Evolutionary conservation across 2,329 filamentous ascomycete genomes (phyloP).

Genomic region (Penicillium sp.): DNA sequence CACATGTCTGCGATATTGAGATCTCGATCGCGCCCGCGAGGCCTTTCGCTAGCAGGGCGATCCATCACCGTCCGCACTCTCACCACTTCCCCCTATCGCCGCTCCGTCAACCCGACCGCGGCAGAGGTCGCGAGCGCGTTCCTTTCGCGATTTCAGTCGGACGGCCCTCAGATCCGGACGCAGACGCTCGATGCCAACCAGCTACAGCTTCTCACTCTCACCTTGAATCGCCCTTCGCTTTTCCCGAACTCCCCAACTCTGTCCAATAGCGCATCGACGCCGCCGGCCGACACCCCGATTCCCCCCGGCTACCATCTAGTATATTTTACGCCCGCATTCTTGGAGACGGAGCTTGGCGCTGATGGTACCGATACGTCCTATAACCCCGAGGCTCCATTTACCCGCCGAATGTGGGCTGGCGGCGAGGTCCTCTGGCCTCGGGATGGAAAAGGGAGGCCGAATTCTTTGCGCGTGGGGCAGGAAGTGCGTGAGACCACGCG

Average conservation of each 20-base stretch:
- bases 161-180: constrained; percentile 43
- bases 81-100: constrained; percentile 2
- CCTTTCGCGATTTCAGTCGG: constrained; percentile 43
- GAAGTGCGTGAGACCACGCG: constrained; percentile 56
- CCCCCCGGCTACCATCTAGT: constrained; percentile 62
- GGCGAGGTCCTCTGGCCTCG: constrained; percentile 56
- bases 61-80: constrained; percentile 7
- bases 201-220: constrained; percentile 59
- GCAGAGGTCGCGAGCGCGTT: constrained; percentile 39
- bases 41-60: neutral
- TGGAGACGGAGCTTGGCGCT: constrained; percentile 54
- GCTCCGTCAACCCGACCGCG: constrained; percentile 1
- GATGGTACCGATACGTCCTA: constrained; percentile 63
- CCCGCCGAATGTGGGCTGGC: constrained; percentile 66
- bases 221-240: constrained; percentile 52
- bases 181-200: constrained; percentile 63
- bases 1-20: neutral
- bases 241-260: constrained; percentile 41
- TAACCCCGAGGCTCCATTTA: constrained; percentile 60
- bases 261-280: constrained; percentile 38
- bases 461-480: constrained; percentile 54
- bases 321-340: constrained; percentile 60
- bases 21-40: neutral
- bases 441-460: constrained; percentile 27
- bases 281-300: constrained; percentile 47